These are phyloP conservation scores for Pleurotus pulmonarius DNA, from an alignment of 768 basidiomycete species.

Conservation along the genomic window DNA sequence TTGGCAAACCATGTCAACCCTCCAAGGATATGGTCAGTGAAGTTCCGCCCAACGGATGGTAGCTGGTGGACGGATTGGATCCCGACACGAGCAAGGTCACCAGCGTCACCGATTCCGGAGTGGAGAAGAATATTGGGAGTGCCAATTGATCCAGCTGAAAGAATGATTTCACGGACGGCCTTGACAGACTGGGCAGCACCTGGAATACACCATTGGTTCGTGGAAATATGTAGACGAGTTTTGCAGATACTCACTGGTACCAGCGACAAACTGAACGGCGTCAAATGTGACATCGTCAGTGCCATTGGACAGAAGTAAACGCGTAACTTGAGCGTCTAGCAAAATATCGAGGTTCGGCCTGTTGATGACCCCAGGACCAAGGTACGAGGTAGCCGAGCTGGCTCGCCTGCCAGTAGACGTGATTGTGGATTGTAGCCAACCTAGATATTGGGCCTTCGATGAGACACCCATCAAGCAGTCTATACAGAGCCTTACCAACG, in stretches of 20 bases:
- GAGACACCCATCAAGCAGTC: not conserved
- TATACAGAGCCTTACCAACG: conserved; percentile 14
- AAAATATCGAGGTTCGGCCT: conserved; percentile 29
- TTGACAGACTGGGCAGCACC: conserved; percentile 10
- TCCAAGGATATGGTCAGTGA: conserved; percentile 26
- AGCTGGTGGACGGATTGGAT: conserved; percentile 29
- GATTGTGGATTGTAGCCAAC: conserved; percentile 25
- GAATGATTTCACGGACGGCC: conserved; percentile 30
- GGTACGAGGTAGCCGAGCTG: conserved; percentile 27
- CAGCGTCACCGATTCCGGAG: conserved; percentile 29
- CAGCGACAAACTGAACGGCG: not conserved
- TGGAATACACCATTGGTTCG: not conserved
- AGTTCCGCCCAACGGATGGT: conserved; percentile 32
- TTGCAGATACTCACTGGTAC: not conserved
- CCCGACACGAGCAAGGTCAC: conserved; percentile 14
- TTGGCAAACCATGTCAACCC: conserved; percentile 18
- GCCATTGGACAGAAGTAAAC: conserved; percentile 9
- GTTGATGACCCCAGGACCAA: conserved; percentile 20
- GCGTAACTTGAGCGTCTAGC: conserved; percentile 25
- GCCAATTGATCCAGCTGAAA: conserved; percentile 29
- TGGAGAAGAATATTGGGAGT: conserved; percentile 27
- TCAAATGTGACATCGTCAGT: not conserved
- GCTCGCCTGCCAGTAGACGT: conserved; percentile 24
- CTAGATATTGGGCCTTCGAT: conserved; percentile 11
- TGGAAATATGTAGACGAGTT: not conserved